phyloP scores from a whole-genome alignment of 83 land plant species.

The Isoetes engelmannii region DNA sequence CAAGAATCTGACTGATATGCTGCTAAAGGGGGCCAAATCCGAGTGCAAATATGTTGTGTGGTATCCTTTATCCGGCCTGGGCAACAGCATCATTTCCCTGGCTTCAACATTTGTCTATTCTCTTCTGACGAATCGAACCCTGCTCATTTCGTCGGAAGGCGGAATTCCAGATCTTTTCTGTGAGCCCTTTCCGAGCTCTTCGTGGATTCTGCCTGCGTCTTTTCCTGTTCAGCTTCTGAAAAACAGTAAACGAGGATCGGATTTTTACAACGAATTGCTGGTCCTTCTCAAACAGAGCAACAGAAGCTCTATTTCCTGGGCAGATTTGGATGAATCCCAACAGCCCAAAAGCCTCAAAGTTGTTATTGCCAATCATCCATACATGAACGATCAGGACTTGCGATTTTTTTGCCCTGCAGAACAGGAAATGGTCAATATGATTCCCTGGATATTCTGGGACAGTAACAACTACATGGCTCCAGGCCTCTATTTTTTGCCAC shows the following conservation, averaged over 20 bases:
- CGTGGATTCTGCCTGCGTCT: background rate
- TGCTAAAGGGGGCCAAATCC: background rate
- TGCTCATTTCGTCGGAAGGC: conserved; percentile 6
- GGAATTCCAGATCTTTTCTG: background rate
- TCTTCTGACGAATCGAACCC: conserved; percentile 7
- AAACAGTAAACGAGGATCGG: no score
- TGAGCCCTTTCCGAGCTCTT: conserved; percentile 9
- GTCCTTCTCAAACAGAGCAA: no score
- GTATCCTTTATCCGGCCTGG: conserved; percentile 2
- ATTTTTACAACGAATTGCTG: no score
- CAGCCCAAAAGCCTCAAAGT: no score
- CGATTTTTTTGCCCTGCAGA: conserved; percentile 19
- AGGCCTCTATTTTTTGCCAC: conserved; percentile 12
- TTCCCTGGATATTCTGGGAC: conserved; percentile 7
- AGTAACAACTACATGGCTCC: conserved; percentile 16
- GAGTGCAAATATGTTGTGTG: conserved; percentile 15
- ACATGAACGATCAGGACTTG: no score
- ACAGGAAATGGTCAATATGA: background rate
- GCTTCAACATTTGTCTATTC: conserved; percentile 18
- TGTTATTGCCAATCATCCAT: no score
- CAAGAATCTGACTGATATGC: conserved; percentile 6
- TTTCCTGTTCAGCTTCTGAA: no score
- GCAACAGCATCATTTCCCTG: conserved; percentile 15
- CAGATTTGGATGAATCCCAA: no score
- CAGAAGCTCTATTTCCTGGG: no score